Evolutionary conservation across 495 filamentous ascomycete species (phyloP).

Genomic region (Aspergillus ellipticus): DNA sequence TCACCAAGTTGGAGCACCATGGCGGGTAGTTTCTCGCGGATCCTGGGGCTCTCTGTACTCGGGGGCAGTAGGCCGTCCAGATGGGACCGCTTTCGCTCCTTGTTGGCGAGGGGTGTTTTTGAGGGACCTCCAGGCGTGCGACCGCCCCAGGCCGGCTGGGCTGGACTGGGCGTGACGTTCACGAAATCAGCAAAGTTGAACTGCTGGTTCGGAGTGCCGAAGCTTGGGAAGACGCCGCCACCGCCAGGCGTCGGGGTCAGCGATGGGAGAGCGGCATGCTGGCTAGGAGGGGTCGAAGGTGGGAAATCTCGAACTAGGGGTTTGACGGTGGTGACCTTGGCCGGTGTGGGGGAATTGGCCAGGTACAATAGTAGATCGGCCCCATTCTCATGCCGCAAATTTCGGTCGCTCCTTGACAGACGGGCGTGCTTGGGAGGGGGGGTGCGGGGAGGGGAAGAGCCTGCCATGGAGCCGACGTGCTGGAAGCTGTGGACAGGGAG

Average conservation of each 20-base stretch:
- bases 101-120: conserved; percentile 58
- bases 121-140: conserved; percentile 50
- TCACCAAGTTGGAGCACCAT: conserved; percentile 42
- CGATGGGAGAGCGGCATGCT: conserved; percentile 59
- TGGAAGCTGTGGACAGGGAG: conserved; percentile 75
- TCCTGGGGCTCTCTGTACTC: conserved; percentile 31
- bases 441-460: conserved; percentile 77
- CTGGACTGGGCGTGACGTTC: conserved; percentile 93
- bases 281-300: conserved; percentile 84
- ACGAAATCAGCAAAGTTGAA: conserved; percentile 98
- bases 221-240: conserved; percentile 52
- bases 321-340: conserved; percentile 44
- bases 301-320: conserved; percentile 51
- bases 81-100: conserved; percentile 58
- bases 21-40: conserved; percentile 28
- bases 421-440: conserved; percentile 66
- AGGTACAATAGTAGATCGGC: conserved; percentile 90
- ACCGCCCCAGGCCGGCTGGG: conserved; percentile 73
- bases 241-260: conserved; percentile 77
- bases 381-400: conserved; percentile 65
- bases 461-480: conserved; percentile 49
- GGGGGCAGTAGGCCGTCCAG: conserved; percentile 64
- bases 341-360: conserved; percentile 87
- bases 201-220: conserved; percentile 58
- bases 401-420: conserved; percentile 41